A percentile compares a stretch with the other conserved stretches of the same genome.
Evolutionary conservation across 306 rosid genomes (phyloP).

Genomic region (Psophocarpus tetragonolobus): DNA sequence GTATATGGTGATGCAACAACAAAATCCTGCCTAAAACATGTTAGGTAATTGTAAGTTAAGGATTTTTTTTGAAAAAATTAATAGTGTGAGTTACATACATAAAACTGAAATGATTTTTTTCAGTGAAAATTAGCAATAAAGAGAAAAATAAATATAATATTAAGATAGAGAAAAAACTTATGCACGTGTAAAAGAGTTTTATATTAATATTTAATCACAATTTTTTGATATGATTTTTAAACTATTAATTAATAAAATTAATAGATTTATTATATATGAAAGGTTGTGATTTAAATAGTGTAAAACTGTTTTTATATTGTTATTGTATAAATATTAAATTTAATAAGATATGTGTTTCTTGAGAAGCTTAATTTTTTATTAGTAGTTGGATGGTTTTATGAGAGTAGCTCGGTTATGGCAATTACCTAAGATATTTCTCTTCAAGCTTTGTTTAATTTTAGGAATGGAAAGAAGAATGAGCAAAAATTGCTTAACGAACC

Average conservation of each 20-base stretch:
- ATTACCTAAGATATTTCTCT: neutral
- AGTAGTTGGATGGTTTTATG: neutral
- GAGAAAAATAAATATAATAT: neutral
- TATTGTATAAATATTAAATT: no score
- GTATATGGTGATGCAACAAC: neutral
- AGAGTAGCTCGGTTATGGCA: neutral
- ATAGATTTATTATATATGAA: no score
- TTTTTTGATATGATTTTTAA: no score
- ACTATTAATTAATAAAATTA: no score
- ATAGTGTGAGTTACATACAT: no score
- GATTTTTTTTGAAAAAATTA: no score
- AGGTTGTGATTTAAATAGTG: no score
- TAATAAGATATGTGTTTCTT: neutral
- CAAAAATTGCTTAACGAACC: neutral
- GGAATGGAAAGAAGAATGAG: neutral
- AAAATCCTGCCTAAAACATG: neutral
- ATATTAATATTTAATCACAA: no score
- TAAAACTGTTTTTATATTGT: no score
- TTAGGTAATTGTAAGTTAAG: neutral
- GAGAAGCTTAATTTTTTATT: neutral
- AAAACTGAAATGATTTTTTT: neutral
- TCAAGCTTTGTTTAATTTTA: conserved; percentile 2
- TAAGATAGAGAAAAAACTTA: neutral
- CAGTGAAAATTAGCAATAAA: neutral
- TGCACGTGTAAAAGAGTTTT: no score